Evolutionary conservation across 2,329 filamentous ascomycete genomes (phyloP).

Genomic region (Trematosphaeria pertusa): DNA sequence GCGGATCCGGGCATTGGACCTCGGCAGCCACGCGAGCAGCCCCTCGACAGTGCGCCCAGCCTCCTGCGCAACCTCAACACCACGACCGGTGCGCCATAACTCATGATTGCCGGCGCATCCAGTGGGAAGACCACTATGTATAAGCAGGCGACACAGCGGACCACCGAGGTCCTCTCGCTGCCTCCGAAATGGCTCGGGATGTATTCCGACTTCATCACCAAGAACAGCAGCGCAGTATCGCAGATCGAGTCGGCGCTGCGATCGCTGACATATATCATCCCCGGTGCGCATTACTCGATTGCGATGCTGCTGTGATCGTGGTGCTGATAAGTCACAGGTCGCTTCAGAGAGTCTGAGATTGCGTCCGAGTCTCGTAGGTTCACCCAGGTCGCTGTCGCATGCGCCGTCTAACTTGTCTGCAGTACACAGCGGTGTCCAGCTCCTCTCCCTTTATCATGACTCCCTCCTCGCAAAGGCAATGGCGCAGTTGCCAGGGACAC

Average conservation of each 20-base stretch:
- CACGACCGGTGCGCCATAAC: slow-evolving; percentile 20
- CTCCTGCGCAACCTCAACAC: slow-evolving; percentile 25
- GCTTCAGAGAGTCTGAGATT: slow-evolving; percentile 90
- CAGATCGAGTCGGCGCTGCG: slow-evolving; percentile 94
- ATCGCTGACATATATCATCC: slow-evolving; percentile 94
- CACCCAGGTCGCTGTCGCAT: slow-evolving; percentile 11
- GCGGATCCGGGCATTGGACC: slow-evolving; percentile 29
- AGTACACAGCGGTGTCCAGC: slow-evolving; percentile 86
- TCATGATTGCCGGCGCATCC: slow-evolving; percentile 13
- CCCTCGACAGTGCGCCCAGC: slow-evolving; percentile 27
- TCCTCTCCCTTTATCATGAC: slow-evolving; percentile 93
- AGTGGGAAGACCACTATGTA: slow-evolving; percentile 41
- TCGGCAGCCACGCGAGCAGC: slow-evolving; percentile 33
- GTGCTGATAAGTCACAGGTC: slow-evolving; percentile 59
- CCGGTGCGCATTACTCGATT: slow-evolving; percentile 66
- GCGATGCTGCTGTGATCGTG: background rate
- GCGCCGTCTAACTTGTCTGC: slow-evolving; percentile 24
- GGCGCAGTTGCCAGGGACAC: slow-evolving; percentile 62
- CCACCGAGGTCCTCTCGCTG: slow-evolving; percentile 61
- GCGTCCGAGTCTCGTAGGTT: slow-evolving; percentile 81
- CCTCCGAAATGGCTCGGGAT: slow-evolving; percentile 71
- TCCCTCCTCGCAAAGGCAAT: slow-evolving; percentile 75
- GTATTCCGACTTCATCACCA: slow-evolving; percentile 91
- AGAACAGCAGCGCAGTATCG: slow-evolving; percentile 90
- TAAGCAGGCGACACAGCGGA: slow-evolving; percentile 46